A percentile compares a stretch with the other conserved stretches of the same genome.
Conservation (phyloP, 108 stramenopile genomes). For the Mediolabrus comicus region DNA sequence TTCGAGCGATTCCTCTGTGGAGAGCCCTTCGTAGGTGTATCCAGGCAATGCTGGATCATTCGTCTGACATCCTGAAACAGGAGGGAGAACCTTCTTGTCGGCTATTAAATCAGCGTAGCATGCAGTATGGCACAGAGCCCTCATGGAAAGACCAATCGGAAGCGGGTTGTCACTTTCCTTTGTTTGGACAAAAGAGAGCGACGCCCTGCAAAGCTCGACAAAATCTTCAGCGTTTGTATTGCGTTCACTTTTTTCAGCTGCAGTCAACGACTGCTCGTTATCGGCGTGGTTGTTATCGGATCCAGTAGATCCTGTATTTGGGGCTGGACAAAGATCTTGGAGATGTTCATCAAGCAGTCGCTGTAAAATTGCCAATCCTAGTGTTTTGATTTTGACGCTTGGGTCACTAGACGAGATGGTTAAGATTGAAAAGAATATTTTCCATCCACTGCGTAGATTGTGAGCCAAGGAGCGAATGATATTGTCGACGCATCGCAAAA, state of each 20-base stretch:
- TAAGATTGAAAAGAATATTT: slow-evolving; percentile 82
- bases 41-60: slow-evolving; percentile 50
- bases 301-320: slow-evolving; percentile 24
- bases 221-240: slow-evolving; percentile 86
- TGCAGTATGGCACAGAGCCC: slow-evolving; percentile 86
- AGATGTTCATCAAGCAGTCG: slow-evolving; percentile 82
- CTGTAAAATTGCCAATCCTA: slow-evolving; percentile 79
- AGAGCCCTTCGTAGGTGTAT: slow-evolving; percentile 73
- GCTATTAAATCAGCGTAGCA: slow-evolving; percentile 88
- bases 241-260: slow-evolving; percentile 50
- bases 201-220: slow-evolving; percentile 74
- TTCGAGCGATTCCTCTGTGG: slow-evolving; percentile 65
- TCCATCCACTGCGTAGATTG: slow-evolving; percentile 92
- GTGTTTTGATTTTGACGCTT: slow-evolving; percentile 61
- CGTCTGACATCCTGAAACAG: slow-evolving; percentile 50
- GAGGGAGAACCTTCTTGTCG: slow-evolving; percentile 62
- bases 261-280: slow-evolving; percentile 29
- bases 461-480: slow-evolving; percentile 74
- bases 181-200: slow-evolving; percentile 69
- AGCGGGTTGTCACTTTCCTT: slow-evolving; percentile 50
- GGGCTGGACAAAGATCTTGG: slow-evolving; percentile 55
- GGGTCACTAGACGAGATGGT: slow-evolving; percentile 61
- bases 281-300: slow-evolving; percentile 17
- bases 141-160: slow-evolving; percentile 80
- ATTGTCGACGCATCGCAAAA: slow-evolving; percentile 84